phyloP scores from a whole-genome alignment of 352 stramenopile genomes.

The Globisporangium viniferum region DNA sequence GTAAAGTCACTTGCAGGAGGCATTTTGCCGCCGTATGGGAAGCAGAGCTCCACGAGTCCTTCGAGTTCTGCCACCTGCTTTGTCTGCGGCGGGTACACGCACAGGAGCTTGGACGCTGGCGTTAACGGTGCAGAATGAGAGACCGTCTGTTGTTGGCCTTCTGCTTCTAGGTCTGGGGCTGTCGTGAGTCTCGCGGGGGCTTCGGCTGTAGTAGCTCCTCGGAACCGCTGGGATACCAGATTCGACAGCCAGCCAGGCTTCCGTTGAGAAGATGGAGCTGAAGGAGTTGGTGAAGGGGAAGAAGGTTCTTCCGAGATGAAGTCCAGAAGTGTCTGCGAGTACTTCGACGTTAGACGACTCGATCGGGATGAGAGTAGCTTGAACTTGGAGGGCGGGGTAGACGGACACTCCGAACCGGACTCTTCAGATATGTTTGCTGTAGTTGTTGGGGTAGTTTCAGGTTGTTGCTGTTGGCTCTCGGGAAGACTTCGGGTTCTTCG shows the following conservation, averaged over 20 bases:
- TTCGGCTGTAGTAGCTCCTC: slow-evolving; percentile 14
- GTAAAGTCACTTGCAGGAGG: slow-evolving; percentile 51
- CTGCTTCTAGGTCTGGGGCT: background rate
- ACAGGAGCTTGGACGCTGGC: slow-evolving; percentile 46
- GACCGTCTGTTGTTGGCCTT: background rate
- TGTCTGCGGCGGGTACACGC: slow-evolving; percentile 39
- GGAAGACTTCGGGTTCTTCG: slow-evolving; percentile 38
- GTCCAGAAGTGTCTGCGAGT: slow-evolving; percentile 26
- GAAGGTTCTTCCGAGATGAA: slow-evolving; percentile 30
- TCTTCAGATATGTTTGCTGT: slow-evolving; percentile 13
- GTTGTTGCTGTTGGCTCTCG: slow-evolving; percentile 27
- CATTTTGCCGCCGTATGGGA: slow-evolving; percentile 56
- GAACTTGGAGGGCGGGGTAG: slow-evolving; percentile 18
- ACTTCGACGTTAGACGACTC: slow-evolving; percentile 25
- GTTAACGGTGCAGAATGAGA: background rate
- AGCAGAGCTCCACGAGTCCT: slow-evolving; percentile 70
- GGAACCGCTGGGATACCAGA: slow-evolving; percentile 29
- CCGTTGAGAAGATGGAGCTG: slow-evolving; percentile 21
- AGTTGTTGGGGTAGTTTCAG: slow-evolving; percentile 7
- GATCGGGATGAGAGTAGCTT: slow-evolving; percentile 22
- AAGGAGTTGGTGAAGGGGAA: slow-evolving; percentile 4
- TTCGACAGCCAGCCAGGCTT: slow-evolving; percentile 34
- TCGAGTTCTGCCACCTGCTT: slow-evolving; percentile 55
- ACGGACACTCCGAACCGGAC: background rate
- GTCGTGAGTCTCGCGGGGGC: background rate